Percentiles rank a stretch among this genome's conserved stretches.
Evolutionary conservation across 495 filamentous ascomycete genomes (phyloP).

Genomic region (Xylaria nigripes): DNA sequence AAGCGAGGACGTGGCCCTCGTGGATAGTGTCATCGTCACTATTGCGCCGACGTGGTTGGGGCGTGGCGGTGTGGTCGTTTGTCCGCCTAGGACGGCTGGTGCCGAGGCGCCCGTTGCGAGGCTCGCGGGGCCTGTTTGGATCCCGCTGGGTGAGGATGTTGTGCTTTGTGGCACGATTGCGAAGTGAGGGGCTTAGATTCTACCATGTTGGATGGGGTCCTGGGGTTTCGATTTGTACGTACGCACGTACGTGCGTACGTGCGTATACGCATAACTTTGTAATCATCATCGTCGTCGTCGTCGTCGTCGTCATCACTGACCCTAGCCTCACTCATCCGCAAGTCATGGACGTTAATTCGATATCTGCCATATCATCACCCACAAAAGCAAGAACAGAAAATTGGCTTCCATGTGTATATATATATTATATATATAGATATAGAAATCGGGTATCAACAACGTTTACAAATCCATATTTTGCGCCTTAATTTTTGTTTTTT

Average conservation of each 20-base stretch:
- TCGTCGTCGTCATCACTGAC: no score
- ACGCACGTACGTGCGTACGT: no score
- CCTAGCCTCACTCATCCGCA: no score
- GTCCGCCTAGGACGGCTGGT: conserved; percentile 46
- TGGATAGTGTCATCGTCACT: conserved; percentile 72
- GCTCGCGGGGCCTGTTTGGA: conserved; percentile 62
- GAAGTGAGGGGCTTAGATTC: background rate
- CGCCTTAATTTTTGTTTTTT: no score
- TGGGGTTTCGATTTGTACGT: no score
- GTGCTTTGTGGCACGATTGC: conserved; percentile 61
- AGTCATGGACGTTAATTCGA: no score
- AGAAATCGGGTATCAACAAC: background rate
- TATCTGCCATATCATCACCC: background rate
- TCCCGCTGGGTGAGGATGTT: conserved; percentile 66
- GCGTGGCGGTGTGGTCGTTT: conserved; percentile 64
- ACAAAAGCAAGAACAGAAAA: background rate
- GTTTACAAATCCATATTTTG: background rate
- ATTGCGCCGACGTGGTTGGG: conserved; percentile 81
- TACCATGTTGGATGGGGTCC: no score
- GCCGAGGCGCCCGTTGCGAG: conserved; percentile 49
- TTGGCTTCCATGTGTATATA: no score
- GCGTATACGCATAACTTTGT: no score
- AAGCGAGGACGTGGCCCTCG: conserved; percentile 49
- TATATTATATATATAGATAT: background rate
- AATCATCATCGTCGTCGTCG: no score